phyloP scores from a whole-genome alignment of 2,329 filamentous ascomycete species.

The Fusarium armeniacum region DNA sequence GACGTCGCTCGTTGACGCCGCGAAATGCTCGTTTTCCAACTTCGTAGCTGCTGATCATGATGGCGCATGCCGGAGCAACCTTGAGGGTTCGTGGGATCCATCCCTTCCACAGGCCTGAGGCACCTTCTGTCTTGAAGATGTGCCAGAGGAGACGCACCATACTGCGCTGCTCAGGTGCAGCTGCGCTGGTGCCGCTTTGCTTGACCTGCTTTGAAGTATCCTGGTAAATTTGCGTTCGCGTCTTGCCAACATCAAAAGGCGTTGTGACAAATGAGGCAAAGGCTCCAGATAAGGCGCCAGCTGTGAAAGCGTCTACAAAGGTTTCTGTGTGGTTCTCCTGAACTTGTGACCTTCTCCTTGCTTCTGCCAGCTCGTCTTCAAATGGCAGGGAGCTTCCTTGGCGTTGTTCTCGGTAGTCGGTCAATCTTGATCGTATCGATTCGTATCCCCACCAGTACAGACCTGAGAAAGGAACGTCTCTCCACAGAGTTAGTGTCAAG shows the following conservation, averaged over 20 bases:
- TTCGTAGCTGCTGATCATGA: constrained; percentile 99
- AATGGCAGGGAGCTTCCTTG: constrained; percentile 58
- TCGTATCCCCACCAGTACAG: constrained; percentile 99
- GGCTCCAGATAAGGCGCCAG: constrained; percentile 85
- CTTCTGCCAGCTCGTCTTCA: constrained; percentile 56
- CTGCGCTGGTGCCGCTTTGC: constrained; percentile 50
- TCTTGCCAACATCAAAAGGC: constrained; percentile 98
- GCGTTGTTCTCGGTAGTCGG: constrained; percentile 73
- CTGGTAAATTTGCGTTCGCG: constrained; percentile 86
- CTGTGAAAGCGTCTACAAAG: constrained; percentile 89
- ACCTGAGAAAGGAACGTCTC: constrained; percentile 96
- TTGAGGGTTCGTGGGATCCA: constrained; percentile 94
- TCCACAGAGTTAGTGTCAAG: constrained; percentile 90
- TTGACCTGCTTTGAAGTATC: constrained; percentile 59
- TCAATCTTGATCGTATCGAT: constrained; percentile 78
- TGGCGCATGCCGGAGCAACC: constrained; percentile 95
- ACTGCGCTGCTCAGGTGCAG: constrained; percentile 77
- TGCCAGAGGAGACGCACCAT: constrained; percentile 90
- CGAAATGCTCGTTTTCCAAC: constrained; percentile 91
- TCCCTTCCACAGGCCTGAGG: constrained; percentile 85
- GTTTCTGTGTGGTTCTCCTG: constrained; percentile 80
- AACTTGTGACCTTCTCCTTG: constrained; percentile 70
- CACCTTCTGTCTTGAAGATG: constrained; percentile 89
- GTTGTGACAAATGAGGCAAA: constrained; percentile 91
- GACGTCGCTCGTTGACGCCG: constrained; percentile 73